Conservation (phyloP, 169 alveolate species). For the Plasmodium gonderi region DNA sequence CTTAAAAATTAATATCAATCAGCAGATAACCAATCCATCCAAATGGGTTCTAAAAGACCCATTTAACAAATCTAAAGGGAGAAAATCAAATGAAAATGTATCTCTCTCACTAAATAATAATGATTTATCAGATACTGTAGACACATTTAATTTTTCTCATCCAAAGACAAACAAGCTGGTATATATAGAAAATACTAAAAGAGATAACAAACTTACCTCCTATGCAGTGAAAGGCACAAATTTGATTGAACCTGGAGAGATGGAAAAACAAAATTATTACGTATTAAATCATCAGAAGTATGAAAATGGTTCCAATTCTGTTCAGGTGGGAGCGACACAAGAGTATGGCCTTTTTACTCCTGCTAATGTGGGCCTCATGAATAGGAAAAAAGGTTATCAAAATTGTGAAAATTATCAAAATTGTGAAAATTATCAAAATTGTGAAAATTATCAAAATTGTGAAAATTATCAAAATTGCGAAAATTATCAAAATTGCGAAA, state of each 20-base stretch:
- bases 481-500: not conserved
- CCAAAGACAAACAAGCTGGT: not conserved
- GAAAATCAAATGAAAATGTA: not conserved
- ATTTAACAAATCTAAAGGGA: not conserved
- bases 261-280: not conserved
- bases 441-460: not conserved
- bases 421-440: no score
- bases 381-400: not conserved
- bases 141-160: not conserved
- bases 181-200: not conserved
- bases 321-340: not conserved
- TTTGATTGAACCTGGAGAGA: not conserved
- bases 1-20: conserved; percentile 7
- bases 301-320: conserved; percentile 1
- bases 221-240: not conserved
- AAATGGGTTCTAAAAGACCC: not conserved
- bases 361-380: not conserved
- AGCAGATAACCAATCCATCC: not conserved
- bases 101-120: not conserved
- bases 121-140: not conserved
- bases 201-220: not conserved
- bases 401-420: not conserved
- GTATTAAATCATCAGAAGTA: not conserved
- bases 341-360: not conserved
- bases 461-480: not conserved